Evolutionary conservation across 768 basidiomycete species (phyloP), one percentile per base, ranked within the genome.

Genomic region (Pholiota conissans): DNA sequence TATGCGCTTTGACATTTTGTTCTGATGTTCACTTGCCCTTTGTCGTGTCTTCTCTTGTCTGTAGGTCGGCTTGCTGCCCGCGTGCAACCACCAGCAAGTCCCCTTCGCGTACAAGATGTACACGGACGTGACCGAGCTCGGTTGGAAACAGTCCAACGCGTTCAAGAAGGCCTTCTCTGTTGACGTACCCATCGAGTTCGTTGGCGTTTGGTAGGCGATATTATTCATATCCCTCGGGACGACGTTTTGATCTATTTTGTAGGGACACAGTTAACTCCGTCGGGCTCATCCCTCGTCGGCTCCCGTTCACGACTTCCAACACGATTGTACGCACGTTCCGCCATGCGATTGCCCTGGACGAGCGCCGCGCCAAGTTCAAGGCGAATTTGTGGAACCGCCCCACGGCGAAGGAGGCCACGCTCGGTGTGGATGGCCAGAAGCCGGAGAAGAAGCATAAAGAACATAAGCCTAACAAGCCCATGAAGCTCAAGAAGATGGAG

Each of bases 311-410:
- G 8, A 62, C 64, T 2, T 61, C 63, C 2, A 65, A 65, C 53
- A 62, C 62, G 1, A 56, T 62, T 5, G 63, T 67, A 10, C 52
- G 56, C 5, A 64, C 60, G 2, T 65, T 67, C 48, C 51, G 66
- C 16, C 66, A 67, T 55, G 66, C 66, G 0, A 20, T 67, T 0
- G 51, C 66, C 2, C 34, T 67, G 3, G 66, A 67, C 34, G 66
- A 67, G 29, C 64, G 64, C 2, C 61, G 66, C 6, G 63, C 63
- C 34, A 84, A 83, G 63, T 85, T 85, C 68, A 78, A 84, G 56
- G 73, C 78, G 0, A 81, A 81, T 52, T 55, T 73, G 0, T 80
- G 77, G 76, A 74, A 77, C 57, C 58, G 69, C 18, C 74, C 71
- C 5, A 69, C 55, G 5, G 27, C 35, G 3, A 51, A 59, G 1